phyloP scores from a whole-genome alignment of 2,329 filamentous ascomycete genomes.

The Clarireedia monteithiana region DNA sequence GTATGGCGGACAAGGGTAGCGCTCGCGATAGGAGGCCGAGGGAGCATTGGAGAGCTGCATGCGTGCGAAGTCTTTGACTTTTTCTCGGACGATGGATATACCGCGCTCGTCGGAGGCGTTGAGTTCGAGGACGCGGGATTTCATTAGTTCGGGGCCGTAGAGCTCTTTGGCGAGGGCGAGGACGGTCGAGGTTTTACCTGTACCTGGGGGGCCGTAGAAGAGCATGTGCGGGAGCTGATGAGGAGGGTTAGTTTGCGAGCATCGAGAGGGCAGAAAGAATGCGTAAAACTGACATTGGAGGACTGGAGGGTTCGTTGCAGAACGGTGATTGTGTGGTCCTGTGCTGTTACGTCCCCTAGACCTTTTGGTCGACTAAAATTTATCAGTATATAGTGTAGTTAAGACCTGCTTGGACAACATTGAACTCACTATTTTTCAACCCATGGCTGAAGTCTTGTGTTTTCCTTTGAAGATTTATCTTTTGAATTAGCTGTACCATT shows the following conservation, averaged over 20 bases:
- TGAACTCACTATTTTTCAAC: conserved; percentile 92
- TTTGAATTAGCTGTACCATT: conserved; percentile 56
- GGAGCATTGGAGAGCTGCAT: conserved; percentile 80
- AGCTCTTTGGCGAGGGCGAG: conserved; percentile 95
- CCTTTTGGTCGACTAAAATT: conserved; percentile 77
- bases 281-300: conserved; percentile 58
- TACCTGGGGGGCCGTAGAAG: conserved; percentile 96
- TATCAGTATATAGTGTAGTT: conserved; percentile 25
- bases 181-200: conserved; percentile 96
- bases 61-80: conserved; percentile 96
- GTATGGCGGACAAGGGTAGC: conserved; percentile 92
- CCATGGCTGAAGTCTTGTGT: conserved; percentile 75
- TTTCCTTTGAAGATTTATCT: conserved; percentile 53
- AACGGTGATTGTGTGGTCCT: conserved; percentile 93
- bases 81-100: conserved; percentile 92
- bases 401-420: neutral
- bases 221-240: conserved; percentile 92
- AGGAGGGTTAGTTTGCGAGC: conserved; percentile 15
- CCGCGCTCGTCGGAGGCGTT: conserved; percentile 99
- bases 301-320: conserved; percentile 89
- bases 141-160: conserved; percentile 90
- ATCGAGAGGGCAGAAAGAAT: neutral
- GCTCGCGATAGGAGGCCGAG: conserved; percentile 51
- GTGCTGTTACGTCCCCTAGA: conserved; percentile 88
- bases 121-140: conserved; percentile 91